These are phyloP conservation scores for Pisolithus tinctorius DNA, from an alignment of 768 basidiomycete genomes.

Conservation along the genomic window DNA sequence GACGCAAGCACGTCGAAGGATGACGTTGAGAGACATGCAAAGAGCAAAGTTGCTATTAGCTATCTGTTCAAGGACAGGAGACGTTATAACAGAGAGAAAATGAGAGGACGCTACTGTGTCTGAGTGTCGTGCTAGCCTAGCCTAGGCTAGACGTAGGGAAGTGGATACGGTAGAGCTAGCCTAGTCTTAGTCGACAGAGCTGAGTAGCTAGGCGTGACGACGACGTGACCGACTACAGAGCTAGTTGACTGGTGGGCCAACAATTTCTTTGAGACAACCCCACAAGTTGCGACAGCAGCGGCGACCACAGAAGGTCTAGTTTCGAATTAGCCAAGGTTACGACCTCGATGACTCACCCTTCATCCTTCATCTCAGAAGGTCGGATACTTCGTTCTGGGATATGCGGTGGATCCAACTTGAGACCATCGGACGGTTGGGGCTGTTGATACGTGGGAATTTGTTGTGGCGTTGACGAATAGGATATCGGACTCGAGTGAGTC, in stretches of 20 bases:
- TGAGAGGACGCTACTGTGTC: slow-evolving; percentile 72
- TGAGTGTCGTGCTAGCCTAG: slow-evolving; percentile 58
- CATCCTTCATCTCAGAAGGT: slow-evolving; percentile 92
- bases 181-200: slow-evolving; percentile 60
- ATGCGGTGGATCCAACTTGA: slow-evolving; percentile 35
- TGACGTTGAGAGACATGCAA: slow-evolving; percentile 28
- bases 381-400: slow-evolving; percentile 61
- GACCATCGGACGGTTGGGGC: slow-evolving; percentile 47
- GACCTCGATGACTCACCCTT: slow-evolving; percentile 72
- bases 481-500: slow-evolving; percentile 21
- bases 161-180: slow-evolving; percentile 70
- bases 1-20: slow-evolving; percentile 20
- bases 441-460: slow-evolving; percentile 79
- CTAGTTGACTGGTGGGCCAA: slow-evolving; percentile 12
- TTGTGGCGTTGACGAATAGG: slow-evolving; percentile 45
- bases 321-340: slow-evolving; percentile 6
- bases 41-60: slow-evolving; percentile 69
- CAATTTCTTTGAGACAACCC: slow-evolving; percentile 22
- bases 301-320: slow-evolving; percentile 7
- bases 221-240: slow-evolving; percentile 37
- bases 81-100: slow-evolving; percentile 52
- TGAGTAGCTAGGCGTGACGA: slow-evolving; percentile 38
- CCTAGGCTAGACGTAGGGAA: slow-evolving; percentile 71
- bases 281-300: slow-evolving; percentile 15
- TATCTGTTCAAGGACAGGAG: slow-evolving; percentile 59